Percentiles rank a stretch among this genome's conserved stretches.
Evolutionary conservation across 768 basidiomycete genomes (phyloP).

Genomic region (Boletales sp.): DNA sequence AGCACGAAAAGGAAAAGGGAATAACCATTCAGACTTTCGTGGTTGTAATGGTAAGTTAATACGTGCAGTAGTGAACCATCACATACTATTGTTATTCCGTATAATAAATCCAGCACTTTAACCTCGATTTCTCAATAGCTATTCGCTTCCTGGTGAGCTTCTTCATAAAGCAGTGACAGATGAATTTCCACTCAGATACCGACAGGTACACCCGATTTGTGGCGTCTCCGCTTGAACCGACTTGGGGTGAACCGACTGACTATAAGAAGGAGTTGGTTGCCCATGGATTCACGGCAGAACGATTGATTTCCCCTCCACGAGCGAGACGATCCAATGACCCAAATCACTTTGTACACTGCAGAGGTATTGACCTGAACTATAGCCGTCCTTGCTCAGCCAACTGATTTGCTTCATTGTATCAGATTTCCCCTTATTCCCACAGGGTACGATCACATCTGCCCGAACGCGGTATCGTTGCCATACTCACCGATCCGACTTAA

Average conservation of each 20-base stretch:
- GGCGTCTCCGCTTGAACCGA: too few relatives aligned
- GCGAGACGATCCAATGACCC: conserved; percentile 5
- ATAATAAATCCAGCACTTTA: too few relatives aligned
- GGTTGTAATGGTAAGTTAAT: too few relatives aligned
- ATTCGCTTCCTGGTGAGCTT: too few relatives aligned
- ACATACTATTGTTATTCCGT: too few relatives aligned
- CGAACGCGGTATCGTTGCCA: too few relatives aligned
- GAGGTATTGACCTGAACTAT: conserved; percentile 32
- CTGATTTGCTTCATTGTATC: neutral
- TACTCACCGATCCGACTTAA: conserved; percentile 17
- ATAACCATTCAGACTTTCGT: too few relatives aligned
- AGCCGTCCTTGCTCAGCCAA: neutral
- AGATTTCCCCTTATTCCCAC: conserved; percentile 62
- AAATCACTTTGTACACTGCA: conserved; percentile 44
- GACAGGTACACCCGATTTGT: neutral
- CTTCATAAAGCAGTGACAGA: too few relatives aligned
- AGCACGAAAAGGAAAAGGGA: too few relatives aligned
- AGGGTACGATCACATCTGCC: conserved; percentile 34
- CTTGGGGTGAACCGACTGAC: neutral
- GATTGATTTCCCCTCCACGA: too few relatives aligned
- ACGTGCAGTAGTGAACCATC: too few relatives aligned
- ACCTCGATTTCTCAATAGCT: too few relatives aligned
- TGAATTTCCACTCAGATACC: neutral
- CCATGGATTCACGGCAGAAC: neutral
- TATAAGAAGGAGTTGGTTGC: neutral